Evolutionary conservation across 805 yeast species (phyloP), one percentile per base, ranked within the genome.

Genomic region (Candida khao-thaluensis): DNA sequence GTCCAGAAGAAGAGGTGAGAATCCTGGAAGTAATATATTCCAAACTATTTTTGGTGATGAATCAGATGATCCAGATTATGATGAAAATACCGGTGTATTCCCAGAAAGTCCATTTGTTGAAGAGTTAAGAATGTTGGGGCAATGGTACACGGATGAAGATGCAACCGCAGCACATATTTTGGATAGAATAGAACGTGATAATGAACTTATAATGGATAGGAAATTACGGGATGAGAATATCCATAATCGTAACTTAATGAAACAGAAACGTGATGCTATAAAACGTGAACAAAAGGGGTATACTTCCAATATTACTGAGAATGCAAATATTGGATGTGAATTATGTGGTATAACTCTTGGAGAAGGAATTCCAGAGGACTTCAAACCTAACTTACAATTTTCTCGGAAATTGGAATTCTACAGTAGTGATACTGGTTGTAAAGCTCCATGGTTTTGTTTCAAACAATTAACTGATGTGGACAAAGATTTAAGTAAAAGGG

Each of bases 321-420:
- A 43, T 10, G 41, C 32, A 15, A 38, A 47, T 23, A 32, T 60
- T 16, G 52, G 63, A 14, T 69, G 96, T 62, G 75, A 75, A 22
- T 59, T 83, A 18, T 88, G 96, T 63, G 90, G 88, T 1, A 73
- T 77, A 0, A 72, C 66, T 3, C 61, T 88, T n/a, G 93, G 93
- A 2, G 76, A 70, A 34, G 95, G 95, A 0, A 75, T 84, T 4
- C 85, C 88, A 0, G 64, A 54, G 1, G 76, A 69, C 12, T 77
- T 73, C 46, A 52, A 53, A 33, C 66, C 76, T 39, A 54, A 64
- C 44, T 30, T 52, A 1, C 41, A 50, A 25, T 66, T 58, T 43
- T 52, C 64, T 56, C 48, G 55, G 23, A 44, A 55, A 21, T 46
- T 60, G 5, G 56, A 47, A 30, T 35, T 52, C 27, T 58, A 57